phyloP scores from a whole-genome alignment of 2,329 filamentous ascomycete genomes.

The Arthroderma sp. region DNA sequence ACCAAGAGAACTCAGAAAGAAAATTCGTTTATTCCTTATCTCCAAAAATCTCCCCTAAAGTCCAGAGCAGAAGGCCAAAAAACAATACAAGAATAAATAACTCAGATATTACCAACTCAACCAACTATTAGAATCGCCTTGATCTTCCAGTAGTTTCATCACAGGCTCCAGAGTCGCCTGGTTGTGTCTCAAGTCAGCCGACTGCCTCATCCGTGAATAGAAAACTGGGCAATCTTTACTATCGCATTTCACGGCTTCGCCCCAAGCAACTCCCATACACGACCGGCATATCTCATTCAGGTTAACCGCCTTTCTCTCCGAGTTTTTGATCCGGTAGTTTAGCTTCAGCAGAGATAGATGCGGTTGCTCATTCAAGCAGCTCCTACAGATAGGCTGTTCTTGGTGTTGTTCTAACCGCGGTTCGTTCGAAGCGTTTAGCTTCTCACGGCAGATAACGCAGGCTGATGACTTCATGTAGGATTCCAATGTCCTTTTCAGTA shows the following conservation, averaged over 20 bases:
- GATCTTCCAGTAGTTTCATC: constrained; percentile 22
- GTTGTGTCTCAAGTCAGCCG: constrained; percentile 24
- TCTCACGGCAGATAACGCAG: constrained; percentile 62
- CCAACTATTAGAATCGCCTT: too few relatives aligned
- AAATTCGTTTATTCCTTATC: too few relatives aligned
- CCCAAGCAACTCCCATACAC: constrained; percentile 59
- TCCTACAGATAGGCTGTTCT: constrained; percentile 27
- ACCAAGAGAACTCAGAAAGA: too few relatives aligned
- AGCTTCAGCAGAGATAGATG: constrained; percentile 52
- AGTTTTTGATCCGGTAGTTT: constrained; percentile 45
- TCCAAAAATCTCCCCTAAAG: too few relatives aligned
- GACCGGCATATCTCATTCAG: constrained; percentile 62
- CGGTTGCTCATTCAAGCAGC: constrained; percentile 22
- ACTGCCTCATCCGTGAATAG: constrained; percentile 41
- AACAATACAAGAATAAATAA: too few relatives aligned
- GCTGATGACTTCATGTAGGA: constrained; percentile 74
- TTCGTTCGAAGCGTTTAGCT: constrained; percentile 30
- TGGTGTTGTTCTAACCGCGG: constrained; percentile 15
- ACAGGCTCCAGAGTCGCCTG: constrained; percentile 26
- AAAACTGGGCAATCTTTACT: constrained; percentile 89
- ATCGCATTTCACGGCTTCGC: constrained; percentile 73
- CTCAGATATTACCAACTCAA: too few relatives aligned
- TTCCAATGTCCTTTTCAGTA: constrained; percentile 62
- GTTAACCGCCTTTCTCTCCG: constrained; percentile 51
- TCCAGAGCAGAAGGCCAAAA: too few relatives aligned